Evolutionary conservation across 1,284 basidiomycete species (phyloP), one percentile per base, ranked within the genome.

Genomic region (Microbotryomycetes sp.): DNA sequence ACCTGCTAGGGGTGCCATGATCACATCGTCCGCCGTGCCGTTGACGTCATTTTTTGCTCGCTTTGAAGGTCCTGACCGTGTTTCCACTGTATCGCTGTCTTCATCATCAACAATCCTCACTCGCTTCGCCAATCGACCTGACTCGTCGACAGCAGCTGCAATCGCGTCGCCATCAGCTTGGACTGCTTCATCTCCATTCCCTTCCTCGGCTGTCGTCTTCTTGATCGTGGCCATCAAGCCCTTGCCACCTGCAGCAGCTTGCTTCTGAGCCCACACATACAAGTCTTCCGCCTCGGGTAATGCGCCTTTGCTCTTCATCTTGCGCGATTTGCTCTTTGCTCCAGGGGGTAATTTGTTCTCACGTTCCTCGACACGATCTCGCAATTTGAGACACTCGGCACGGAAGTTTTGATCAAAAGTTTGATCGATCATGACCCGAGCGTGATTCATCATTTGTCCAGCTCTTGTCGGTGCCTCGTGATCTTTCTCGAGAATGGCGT

Each of bases 331-430:
- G 72, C 72, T 46, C 65, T 76, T 79, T 19, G 36, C 36, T 9
- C 36, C 36, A 12, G 36, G 36, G 19, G 36, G 36, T 19, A 42
- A 19, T 68, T 77, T 81, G 58, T 77, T 80, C 71, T 81, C 82
- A 64, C 89, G 78, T 74, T 86, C 83, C 63, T 82, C 77, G 77
- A 93, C 88, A 32, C 94, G 80, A 52, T 78, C 81, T 9, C 88
- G 87, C 88, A 94, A 94, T 59, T 88, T 81, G 74, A 88, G 86
- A 74, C 93, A 97, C 74, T 97, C 93, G 30, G 86, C 72, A 48
- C 81, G 80, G 76, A 97, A 89, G 52, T 83, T 81, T 0, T 83
- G 82, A 74, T 98, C 96, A 73, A 97, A 92, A 70, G 89, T 86
- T 64, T 77, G 76, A 70, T 89, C 85, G 59, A 96, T 82, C 77